Conservation (phyloP, 2,329 filamentous ascomycete genomes). For the Chrysosporium queenslandicum region DNA sequence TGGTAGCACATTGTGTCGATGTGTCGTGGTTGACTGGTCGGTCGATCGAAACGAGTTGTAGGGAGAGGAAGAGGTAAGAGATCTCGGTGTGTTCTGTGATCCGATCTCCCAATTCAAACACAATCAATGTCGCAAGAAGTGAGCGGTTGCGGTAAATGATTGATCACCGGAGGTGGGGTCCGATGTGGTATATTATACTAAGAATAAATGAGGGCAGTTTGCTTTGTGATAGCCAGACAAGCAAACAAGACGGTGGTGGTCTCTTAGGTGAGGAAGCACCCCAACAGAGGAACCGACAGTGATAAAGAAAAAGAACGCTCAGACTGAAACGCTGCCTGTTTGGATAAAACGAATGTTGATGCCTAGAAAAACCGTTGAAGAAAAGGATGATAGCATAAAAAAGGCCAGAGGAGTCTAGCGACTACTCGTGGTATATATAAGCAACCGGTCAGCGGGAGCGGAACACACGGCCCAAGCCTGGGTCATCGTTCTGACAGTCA, state of each 20-base stretch:
- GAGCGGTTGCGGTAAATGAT: neutral
- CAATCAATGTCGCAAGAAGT: neutral
- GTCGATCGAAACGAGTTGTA: neutral
- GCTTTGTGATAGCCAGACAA: slow-evolving; percentile 12
- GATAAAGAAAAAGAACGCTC: slow-evolving; percentile 6
- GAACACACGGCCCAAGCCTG: neutral
- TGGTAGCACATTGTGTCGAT: slow-evolving; percentile 67
- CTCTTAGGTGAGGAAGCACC: neutral
- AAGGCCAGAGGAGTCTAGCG: neutral
- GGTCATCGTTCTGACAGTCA: neutral
- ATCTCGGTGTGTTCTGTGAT: neutral
- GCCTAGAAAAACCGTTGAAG: slow-evolving; percentile 1
- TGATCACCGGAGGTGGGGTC: neutral
- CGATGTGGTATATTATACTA: slow-evolving; percentile 10
- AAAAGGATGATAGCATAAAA: neutral
- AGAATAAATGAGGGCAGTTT: slow-evolving; percentile 7
- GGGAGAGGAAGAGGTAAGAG: neutral
- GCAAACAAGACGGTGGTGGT: slow-evolving; percentile 5
- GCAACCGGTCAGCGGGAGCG: neutral
- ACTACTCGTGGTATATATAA: neutral
- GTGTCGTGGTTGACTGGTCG: neutral
- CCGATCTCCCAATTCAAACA: neutral
- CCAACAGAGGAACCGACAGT: neutral
- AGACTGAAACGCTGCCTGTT: neutral
- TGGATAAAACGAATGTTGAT: neutral